phyloP scores from a whole-genome alignment of 2,329 filamentous ascomycete genomes.

The Fusarium beomiforme region DNA sequence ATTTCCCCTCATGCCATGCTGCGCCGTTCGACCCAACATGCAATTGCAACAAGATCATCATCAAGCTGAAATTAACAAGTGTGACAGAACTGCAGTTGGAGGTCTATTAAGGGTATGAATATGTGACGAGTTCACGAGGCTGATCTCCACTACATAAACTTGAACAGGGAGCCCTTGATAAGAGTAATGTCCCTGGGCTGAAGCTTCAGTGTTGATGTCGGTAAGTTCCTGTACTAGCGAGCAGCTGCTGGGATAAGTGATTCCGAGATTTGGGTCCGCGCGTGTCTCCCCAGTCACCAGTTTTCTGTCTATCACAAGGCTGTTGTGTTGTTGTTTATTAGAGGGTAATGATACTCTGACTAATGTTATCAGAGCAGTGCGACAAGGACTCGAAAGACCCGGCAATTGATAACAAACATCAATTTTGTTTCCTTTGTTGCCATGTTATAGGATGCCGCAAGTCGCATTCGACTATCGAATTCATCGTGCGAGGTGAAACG shows the following conservation, averaged over 20 bases:
- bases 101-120: background rate
- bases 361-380: conserved; percentile 1
- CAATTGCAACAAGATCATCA: background rate
- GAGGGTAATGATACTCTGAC: background rate
- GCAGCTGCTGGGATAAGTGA: conserved; percentile 25
- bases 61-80: conserved; percentile 2
- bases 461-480: background rate
- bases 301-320: conserved; percentile 10
- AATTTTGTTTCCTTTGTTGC: background rate
- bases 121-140: conserved; percentile 3
- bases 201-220: conserved; percentile 36
- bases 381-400: background rate
- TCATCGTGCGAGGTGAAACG: background rate
- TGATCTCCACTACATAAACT: conserved; percentile 26
- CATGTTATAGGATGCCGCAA: background rate
- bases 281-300: conserved; percentile 11
- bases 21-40: conserved; percentile 1
- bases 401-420: background rate
- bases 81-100: background rate
- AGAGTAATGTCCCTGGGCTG: conserved; percentile 41
- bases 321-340: conserved; percentile 6
- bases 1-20: conserved; percentile 16
- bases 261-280: conserved; percentile 32
- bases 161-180: conserved; percentile 25
- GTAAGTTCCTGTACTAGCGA: conserved; percentile 18